Conservation (phyloP, 768 basidiomycete genomes). For the Tricholoma matsutake region DNA sequence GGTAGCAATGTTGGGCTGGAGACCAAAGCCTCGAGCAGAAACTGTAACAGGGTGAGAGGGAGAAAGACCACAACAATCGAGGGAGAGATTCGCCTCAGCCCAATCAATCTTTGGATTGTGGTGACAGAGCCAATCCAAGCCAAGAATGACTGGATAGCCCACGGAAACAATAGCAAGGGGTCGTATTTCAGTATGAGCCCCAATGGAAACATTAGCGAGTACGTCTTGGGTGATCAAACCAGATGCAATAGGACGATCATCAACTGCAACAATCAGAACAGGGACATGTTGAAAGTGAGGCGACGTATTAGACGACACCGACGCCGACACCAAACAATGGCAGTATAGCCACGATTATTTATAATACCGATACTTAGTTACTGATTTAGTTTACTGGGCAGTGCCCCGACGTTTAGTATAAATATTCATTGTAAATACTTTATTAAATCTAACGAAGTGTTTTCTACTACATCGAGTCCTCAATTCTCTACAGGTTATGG, state of each 20-base stretch:
- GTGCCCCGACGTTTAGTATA: too few relatives aligned
- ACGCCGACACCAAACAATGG: too few relatives aligned
- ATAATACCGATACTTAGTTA: too few relatives aligned
- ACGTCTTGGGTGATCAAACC: too few relatives aligned
- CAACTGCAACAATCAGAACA: conserved; percentile 33
- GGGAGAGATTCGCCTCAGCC: conserved; percentile 19
- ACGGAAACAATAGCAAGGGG: conserved; percentile 30
- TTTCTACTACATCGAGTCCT: too few relatives aligned
- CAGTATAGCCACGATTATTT: too few relatives aligned
- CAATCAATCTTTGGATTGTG: conserved; percentile 37
- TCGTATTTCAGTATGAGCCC: conserved; percentile 29
- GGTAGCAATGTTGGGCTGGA: conserved; percentile 9
- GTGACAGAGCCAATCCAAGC: conserved; percentile 33
- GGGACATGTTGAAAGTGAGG: too few relatives aligned
- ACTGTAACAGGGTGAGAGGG: conserved; percentile 7
- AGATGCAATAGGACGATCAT: conserved; percentile 34
- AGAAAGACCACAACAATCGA: conserved; percentile 20
- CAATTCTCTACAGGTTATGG: too few relatives aligned
- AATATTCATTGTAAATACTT: too few relatives aligned
- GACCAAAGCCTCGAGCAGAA: conserved; percentile 25
- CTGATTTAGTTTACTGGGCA: too few relatives aligned
- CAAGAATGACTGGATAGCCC: conserved; percentile 33
- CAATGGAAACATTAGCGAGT: conserved; percentile 29
- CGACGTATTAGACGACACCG: too few relatives aligned
- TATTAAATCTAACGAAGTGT: too few relatives aligned